These are phyloP conservation scores for Diaporthe ilicicola DNA, from an alignment of 2,329 filamentous ascomycete genomes.

Conservation along the genomic window DNA sequence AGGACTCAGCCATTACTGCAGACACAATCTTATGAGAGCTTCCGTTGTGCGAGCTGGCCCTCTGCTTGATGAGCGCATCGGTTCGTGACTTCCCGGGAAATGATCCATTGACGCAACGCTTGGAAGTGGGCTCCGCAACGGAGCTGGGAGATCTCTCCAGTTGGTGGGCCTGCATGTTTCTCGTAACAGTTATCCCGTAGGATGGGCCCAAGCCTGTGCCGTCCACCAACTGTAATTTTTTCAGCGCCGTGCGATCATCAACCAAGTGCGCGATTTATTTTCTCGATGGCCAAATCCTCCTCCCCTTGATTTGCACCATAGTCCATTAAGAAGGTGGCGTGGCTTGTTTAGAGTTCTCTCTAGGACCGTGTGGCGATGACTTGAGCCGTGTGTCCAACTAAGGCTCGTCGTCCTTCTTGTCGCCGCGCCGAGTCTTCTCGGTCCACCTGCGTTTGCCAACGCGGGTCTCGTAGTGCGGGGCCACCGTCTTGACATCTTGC, in stretches of 20 bases:
- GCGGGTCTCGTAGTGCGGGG: constrained; percentile 89
- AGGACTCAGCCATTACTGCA: not conserved
- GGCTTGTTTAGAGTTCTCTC: not conserved
- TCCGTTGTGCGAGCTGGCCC: not conserved
- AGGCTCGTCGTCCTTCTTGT: constrained; percentile 45
- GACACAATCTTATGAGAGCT: not conserved
- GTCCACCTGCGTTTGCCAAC: constrained; percentile 82
- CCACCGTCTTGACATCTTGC: constrained; percentile 76
- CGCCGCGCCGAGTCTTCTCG: constrained; percentile 59
- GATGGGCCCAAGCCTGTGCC: not conserved
- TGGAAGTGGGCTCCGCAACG: not conserved
- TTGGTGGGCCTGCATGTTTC: not conserved
- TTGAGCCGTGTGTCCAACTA: constrained; percentile 25
- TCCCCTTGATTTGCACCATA: not conserved
- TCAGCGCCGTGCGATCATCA: not conserved
- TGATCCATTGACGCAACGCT: not conserved
- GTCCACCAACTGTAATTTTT: not conserved
- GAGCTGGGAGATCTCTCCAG: too few species aligned
- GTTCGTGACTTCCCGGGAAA: not conserved
- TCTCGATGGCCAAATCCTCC: not conserved
- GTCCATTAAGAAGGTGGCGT: not conserved
- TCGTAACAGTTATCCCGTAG: not conserved
- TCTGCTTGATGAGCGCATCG: not conserved
- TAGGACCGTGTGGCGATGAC: not conserved
- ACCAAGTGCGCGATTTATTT: not conserved